A percentile compares a stretch with the other conserved stretches of the same genome.
Evolutionary conservation across 495 filamentous ascomycete species (phyloP).

Genomic region (Aspergillus affinis): DNA sequence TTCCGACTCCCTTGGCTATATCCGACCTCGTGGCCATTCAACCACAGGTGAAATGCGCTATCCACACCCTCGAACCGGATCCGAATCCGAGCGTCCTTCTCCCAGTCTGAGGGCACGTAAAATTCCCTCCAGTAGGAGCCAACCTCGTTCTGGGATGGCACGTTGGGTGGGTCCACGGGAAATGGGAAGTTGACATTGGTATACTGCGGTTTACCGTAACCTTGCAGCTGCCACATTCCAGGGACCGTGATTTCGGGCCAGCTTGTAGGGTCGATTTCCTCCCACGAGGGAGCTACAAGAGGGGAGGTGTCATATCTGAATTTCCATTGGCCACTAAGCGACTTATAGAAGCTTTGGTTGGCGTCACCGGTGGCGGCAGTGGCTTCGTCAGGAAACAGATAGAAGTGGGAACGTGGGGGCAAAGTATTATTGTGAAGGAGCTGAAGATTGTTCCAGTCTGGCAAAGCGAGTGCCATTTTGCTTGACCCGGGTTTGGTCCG

Average conservation of each 20-base stretch:
- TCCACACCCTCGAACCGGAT: constrained; percentile 21
- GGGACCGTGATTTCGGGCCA: constrained; percentile 58
- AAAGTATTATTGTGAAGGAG: constrained; percentile 61
- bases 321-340: constrained; percentile 58
- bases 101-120: constrained; percentile 34
- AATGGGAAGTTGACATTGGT: constrained; percentile 62
- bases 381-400: constrained; percentile 15
- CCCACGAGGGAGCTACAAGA: constrained; percentile 45
- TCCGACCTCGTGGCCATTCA: constrained; percentile 19
- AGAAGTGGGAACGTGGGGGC: constrained; percentile 58
- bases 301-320: constrained; percentile 55
- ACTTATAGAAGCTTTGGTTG: constrained; percentile 30
- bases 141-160: constrained; percentile 54
- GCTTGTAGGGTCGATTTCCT: constrained; percentile 22
- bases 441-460: constrained; percentile 60
- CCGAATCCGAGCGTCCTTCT: constrained; percentile 13
- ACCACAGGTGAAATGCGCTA: constrained; percentile 17
- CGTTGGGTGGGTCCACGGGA: constrained; percentile 54
- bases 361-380: background rate
- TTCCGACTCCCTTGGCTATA: constrained; percentile 18
- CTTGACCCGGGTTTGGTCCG: background rate
- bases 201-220: constrained; percentile 58
- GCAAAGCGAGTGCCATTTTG: constrained; percentile 13
- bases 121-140: constrained; percentile 56
- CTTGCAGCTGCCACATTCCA: constrained; percentile 68